Base-by-base conservation (phyloP, 2,329 filamentous ascomycete species). In the Ophiostoma fasciatum region DNA sequence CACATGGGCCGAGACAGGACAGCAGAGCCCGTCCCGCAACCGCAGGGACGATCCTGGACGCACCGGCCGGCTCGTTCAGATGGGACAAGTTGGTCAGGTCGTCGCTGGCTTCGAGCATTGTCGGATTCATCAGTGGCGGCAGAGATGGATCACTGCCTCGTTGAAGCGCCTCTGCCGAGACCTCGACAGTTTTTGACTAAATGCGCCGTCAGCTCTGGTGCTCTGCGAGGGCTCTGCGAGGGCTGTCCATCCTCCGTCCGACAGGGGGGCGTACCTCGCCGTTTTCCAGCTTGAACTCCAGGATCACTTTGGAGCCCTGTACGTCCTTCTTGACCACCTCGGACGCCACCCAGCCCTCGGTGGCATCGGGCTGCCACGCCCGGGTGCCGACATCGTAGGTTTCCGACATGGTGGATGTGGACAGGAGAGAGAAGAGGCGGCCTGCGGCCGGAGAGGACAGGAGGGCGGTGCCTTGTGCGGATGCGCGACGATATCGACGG, bases 71-170 rank as follows among this genome's bases (percentile, higher is more conserved):
- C 60, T 98, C 90, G 63, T 98, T 98, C 44, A 98, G 64, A 73
- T 98, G 87, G 48, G 90, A 98, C 47, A 98, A 60, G 58, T 94
- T 96, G 45, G 90, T 98, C 51, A 98, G 63, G 59, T 98, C 90
- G 62, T 98, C 90, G 63, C 87, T 94, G 49, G 90, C 90, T 70
- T 98, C 90, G 48, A 98, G 80, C 75, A 96, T 92, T 35, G 88
- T 74, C 47, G 90, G 90, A 59, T 98, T 98, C 85, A 96, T 96
- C 50, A 98, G 61, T 34, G 90, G 90, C 32, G 90, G 90, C 45
- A 98, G 67, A 39, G 75, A 75, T 36, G 78, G 63, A 60, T 87
- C 78, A 52, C 76, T 81, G 55, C 78, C 78, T 51, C 78, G 75
- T 57, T 82, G 73, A 46, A 98, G 65, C 49, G 77, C 83, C 48